Base-by-base conservation (phyloP, 306 rosid genomes). In the Macrotyloma uniflorum region DNA sequence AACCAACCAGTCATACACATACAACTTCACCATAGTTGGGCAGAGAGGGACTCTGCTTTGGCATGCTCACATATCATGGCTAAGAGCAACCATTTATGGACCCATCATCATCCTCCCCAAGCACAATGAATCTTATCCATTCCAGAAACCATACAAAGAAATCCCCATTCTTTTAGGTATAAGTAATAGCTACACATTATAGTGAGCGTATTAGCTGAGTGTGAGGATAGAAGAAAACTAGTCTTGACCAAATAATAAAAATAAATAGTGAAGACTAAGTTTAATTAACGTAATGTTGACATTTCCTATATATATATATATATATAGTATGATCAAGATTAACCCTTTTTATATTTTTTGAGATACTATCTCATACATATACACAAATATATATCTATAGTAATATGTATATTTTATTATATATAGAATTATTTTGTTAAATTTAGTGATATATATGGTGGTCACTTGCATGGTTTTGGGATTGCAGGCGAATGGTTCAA, bases 21-120 rank as follows among this genome's bases (percentile, higher is more conserved):
- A 94, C 83, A 94, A 94, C 74, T 91, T 94, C 86, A 91, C 91
- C 24, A 76, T 94, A 16, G 76, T 70, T 3, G 97, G 91, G 1
- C 97, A 94, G 68, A 90, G 90, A 79, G 98, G 98, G 23, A 93
- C 97, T 42, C 78, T 93, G 5, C 79, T 90, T 6, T 93, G 93
- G 93, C 98, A 93, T 79, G 98, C 92, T 67, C 98, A 93, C 70
- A 72, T 87, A 66, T 90, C 98, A 67, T 94, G 98, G 98, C 87
- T 90, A 1, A 87, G 98, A 79, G 80, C 86, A 9, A 82, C 90
- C 4, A 32, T 91, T 67, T 68, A 93, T 46, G 98, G 97, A 20
- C 89, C 98, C 50, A 94, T 94, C 55, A 80, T 94, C 33, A 87
- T 94, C 63, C 89, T 89, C 42, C 98, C 98, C 0, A 87, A 64